Conservation (phyloP, 345 rosid species). For the Hibiscus mutabilis region DNA sequence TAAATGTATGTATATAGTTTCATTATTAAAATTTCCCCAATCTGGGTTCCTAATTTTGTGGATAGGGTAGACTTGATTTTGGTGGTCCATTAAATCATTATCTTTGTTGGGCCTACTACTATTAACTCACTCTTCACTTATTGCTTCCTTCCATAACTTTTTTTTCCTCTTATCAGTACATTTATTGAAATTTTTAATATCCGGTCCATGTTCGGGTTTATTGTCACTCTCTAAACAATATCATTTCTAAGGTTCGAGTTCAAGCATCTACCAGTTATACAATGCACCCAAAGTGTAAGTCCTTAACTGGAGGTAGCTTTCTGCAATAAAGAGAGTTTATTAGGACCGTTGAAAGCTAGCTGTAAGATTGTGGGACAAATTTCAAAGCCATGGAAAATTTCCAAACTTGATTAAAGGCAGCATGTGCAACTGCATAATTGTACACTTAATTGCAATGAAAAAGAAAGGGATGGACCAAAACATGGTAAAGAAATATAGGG, state of each 20-base stretch:
- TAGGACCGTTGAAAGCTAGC: conserved; percentile 1
- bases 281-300: neutral
- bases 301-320: neutral
- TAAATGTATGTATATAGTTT: neutral
- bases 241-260: neutral
- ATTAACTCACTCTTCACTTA: neutral
- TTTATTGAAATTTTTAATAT: no score
- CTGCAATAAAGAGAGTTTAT: conserved; percentile 9
- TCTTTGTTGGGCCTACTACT: neutral
- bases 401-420: conserved; percentile 9
- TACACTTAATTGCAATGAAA: conserved; percentile 2
- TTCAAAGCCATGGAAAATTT: neutral
- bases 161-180: neutral
- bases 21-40: neutral
- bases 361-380: conserved; percentile 7
- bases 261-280: neutral
- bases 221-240: no score
- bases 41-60: neutral
- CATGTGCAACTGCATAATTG: conserved; percentile 24
- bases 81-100: neutral
- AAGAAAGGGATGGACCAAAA: neutral
- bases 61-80: neutral
- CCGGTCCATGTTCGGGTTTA: no score
- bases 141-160: neutral
- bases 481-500: neutral